Percentiles rank a stretch among this genome's conserved stretches.
phyloP scores from a whole-genome alignment of 2,329 filamentous ascomycete genomes.

The Arthrobotrys musiformis region DNA sequence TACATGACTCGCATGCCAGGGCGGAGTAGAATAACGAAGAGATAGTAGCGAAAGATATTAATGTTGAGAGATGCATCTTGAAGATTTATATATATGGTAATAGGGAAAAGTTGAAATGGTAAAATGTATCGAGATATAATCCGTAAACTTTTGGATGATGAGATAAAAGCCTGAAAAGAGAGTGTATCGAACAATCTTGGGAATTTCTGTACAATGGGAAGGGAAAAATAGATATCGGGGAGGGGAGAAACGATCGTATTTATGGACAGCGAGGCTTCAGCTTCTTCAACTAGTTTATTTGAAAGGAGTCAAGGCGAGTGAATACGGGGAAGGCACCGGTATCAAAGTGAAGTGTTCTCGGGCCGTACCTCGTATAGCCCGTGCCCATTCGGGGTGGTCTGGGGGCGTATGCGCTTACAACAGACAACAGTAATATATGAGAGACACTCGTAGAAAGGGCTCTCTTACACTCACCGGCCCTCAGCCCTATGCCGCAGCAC shows the following conservation, averaged over 20 bases:
- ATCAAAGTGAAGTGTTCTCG: conserved; percentile 5
- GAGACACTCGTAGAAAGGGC: conserved; percentile 16
- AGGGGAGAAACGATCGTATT: conserved; percentile 44
- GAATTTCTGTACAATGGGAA: conserved; percentile 22
- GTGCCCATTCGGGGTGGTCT: conserved; percentile 5
- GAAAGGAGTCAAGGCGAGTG: conserved; percentile 14
- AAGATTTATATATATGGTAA: not conserved
- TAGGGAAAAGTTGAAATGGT: not conserved
- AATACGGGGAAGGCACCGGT: conserved; percentile 11
- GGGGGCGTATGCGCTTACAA: conserved; percentile 16
- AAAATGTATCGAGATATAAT: not conserved
- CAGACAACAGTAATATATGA: conserved; percentile 21
- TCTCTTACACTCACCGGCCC: not conserved
- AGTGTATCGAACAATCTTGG: conserved; percentile 11
- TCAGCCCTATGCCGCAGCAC: conserved; percentile 52
- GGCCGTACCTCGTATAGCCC: conserved; percentile 25
- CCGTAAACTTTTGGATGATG: not conserved
- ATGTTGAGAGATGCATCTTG: conserved; percentile 42
- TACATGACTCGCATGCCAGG: conserved; percentile 45
- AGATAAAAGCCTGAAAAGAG: not conserved
- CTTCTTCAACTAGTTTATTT: conserved; percentile 15
- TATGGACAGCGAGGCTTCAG: conserved; percentile 47
- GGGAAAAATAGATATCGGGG: conserved; percentile 16
- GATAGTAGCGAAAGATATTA: conserved; percentile 33
- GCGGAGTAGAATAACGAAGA: conserved; percentile 24